Evolutionary conservation across 2,329 filamentous ascomycete species (phyloP).

Genomic region (Tolypocladium capitatum): DNA sequence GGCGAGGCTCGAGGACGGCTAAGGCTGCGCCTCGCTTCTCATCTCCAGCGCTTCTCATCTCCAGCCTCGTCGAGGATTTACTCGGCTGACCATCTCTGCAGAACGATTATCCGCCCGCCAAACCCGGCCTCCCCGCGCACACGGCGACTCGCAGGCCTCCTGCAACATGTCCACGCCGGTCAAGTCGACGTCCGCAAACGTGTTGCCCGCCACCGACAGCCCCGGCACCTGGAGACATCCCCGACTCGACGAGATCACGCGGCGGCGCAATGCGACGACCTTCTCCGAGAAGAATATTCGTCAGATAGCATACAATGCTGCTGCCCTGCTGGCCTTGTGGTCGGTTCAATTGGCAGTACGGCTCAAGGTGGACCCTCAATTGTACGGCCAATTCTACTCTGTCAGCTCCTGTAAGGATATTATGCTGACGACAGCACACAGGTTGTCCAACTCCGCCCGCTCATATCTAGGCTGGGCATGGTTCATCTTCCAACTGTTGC

Average conservation of each 20-base stretch:
- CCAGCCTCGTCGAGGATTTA: background rate
- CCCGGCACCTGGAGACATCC: conserved; percentile 88
- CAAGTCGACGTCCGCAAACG: conserved; percentile 28
- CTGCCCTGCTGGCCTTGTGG: conserved; percentile 28
- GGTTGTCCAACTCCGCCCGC: conserved; percentile 18
- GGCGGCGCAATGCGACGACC: conserved; percentile 61
- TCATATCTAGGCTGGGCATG: conserved; percentile 30
- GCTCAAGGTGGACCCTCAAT: conserved; percentile 21
- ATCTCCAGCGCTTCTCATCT: background rate
- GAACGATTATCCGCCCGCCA: background rate
- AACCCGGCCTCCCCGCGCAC: background rate
- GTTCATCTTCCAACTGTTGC: conserved; percentile 38
- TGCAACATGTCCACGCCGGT: conserved; percentile 17
- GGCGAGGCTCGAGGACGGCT: background rate
- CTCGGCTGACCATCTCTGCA: background rate
- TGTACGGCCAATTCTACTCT: conserved; percentile 19
- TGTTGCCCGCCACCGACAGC: conserved; percentile 30
- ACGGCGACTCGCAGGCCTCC: background rate
- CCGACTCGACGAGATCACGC: conserved; percentile 72
- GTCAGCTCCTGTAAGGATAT: background rate
- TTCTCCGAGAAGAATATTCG: conserved; percentile 69
- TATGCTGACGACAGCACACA: conserved; percentile 7
- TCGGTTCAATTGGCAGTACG: conserved; percentile 19
- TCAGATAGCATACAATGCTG: conserved; percentile 54
- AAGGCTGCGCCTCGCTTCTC: background rate